Evolutionary conservation across 768 basidiomycete species (phyloP).

Genomic region (Rubroboletus satanas): DNA sequence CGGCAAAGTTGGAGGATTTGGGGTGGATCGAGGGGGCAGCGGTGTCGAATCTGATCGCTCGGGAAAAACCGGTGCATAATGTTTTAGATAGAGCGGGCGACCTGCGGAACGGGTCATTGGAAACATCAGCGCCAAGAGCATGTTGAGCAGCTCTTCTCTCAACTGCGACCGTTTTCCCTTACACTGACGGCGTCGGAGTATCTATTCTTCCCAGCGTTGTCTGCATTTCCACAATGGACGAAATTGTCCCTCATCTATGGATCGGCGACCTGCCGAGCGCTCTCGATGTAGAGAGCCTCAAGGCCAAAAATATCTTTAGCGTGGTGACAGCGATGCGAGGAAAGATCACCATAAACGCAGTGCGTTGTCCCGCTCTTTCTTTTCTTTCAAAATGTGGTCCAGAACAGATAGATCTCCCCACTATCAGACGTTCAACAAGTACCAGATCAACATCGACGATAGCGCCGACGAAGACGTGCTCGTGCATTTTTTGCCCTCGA

Average conservation of each 20-base stretch:
- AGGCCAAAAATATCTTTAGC: conserved; percentile 69
- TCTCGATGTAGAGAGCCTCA: conserved; percentile 55
- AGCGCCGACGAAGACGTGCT: conserved; percentile 74
- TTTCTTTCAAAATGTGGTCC: neutral
- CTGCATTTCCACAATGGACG: conserved; percentile 50
- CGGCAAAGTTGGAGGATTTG: too few species aligned
- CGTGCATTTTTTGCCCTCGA: conserved; percentile 70
- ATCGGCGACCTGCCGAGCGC: conserved; percentile 78
- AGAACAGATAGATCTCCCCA: neutral
- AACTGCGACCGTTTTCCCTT: neutral
- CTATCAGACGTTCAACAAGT: conserved; percentile 68
- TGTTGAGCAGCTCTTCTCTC: neutral
- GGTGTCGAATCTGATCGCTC: too few species aligned
- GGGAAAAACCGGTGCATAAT: too few species aligned
- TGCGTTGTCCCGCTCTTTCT: conserved; percentile 21
- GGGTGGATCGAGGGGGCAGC: too few species aligned
- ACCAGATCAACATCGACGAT: conserved; percentile 78
- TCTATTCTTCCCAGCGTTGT: neutral
- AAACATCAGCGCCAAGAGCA: neutral
- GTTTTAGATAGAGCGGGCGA: too few species aligned
- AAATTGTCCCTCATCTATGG: conserved; percentile 79
- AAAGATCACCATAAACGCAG: conserved; percentile 61
- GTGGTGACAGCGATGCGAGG: conserved; percentile 73
- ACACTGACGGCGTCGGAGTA: neutral
- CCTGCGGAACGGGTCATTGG: too few species aligned